Evolutionary conservation across 2,329 filamentous ascomycete species (phyloP).

Genomic region (Triangularia setosa): DNA sequence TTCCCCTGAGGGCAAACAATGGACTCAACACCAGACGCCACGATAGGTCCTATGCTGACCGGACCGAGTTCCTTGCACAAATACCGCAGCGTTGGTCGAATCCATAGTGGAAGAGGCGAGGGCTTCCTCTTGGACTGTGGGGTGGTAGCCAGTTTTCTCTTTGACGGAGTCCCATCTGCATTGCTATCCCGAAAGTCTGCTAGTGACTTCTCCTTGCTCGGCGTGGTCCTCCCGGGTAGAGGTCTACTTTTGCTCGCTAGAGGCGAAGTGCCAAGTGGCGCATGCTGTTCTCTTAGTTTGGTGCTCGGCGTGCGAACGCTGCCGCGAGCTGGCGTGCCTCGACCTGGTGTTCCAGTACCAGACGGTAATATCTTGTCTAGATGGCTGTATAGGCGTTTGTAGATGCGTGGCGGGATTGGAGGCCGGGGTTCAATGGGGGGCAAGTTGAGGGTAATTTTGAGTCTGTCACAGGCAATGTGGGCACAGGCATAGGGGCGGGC

Average conservation of each 20-base stretch:
- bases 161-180: conserved; percentile 27
- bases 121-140: conserved; percentile 31
- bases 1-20: conserved; percentile 44
- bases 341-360: conserved; percentile 31
- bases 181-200: conserved; percentile 24
- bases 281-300: conserved; percentile 29
- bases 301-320: conserved; percentile 33
- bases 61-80: conserved; percentile 61
- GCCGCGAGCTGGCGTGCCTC: conserved; percentile 23
- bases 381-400: conserved; percentile 78
- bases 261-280: conserved; percentile 15
- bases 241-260: conserved; percentile 18
- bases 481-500: conserved; percentile 81
- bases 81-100: conserved; percentile 63
- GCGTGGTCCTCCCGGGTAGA: conserved; percentile 20
- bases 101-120: conserved; percentile 56
- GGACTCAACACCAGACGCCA: conserved; percentile 68
- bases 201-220: conserved; percentile 31
- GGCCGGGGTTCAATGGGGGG: conserved; percentile 72
- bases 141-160: conserved; percentile 28
- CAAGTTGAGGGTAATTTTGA: conserved; percentile 72
- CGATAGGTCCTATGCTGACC: conserved; percentile 62
- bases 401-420: conserved; percentile 73
- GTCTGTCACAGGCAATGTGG: conserved; percentile 81
- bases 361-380: conserved; percentile 67